Base-by-base conservation (phyloP, 2,329 filamentous ascomycete genomes). In the Aureobasidium pullulans region DNA sequence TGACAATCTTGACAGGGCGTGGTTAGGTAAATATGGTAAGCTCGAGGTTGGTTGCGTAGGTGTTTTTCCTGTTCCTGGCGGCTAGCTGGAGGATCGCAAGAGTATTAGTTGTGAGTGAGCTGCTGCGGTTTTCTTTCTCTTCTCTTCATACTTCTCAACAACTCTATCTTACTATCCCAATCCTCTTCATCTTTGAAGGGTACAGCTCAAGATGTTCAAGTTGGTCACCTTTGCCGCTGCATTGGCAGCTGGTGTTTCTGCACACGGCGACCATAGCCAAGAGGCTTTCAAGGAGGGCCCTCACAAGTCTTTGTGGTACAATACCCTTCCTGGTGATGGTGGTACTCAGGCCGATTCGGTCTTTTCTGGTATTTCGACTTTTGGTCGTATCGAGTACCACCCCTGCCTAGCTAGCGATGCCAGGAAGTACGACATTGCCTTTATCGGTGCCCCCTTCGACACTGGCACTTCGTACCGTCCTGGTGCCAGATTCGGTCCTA, bases 261-360 rank as follows among this genome's bases (percentile, higher is more conserved):
- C 84, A 57, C 88, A 90, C 67, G 80, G 79, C 52, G 74, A 67
- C 57, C 79, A 84, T 61, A 77, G 76, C 59, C 76, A 82, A 47
- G 86, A 90, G 70, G 78, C 81, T 61, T 73, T 81, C 46, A 76
- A 87, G 52, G 74, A 81, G 31, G 89, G 90, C 0, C 89, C 90
- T 43, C 87, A 86, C 66, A 79, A 88, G 70, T 81, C 83, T 31
- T 71, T 94, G 47, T 95, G 90, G 90, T 95, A 93, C 73, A 93
- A 90, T 71, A 85, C 78, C 1, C 76, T 95, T 5, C 90, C 90
- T 3, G 90, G 89, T 37, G 90, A 94, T 73, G 89, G 90, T 29
- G 90, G 89, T 59, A 94, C 84, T 40, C 89, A 94, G 87, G 89
- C 89, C 61, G 89, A 95, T 71, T 91, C 89, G 0, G 89, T 94